Evolutionary conservation across 2,329 filamentous ascomycete species (phyloP), one percentile per base, ranked within the genome.

Genomic region (Monilinia aucupariae): DNA sequence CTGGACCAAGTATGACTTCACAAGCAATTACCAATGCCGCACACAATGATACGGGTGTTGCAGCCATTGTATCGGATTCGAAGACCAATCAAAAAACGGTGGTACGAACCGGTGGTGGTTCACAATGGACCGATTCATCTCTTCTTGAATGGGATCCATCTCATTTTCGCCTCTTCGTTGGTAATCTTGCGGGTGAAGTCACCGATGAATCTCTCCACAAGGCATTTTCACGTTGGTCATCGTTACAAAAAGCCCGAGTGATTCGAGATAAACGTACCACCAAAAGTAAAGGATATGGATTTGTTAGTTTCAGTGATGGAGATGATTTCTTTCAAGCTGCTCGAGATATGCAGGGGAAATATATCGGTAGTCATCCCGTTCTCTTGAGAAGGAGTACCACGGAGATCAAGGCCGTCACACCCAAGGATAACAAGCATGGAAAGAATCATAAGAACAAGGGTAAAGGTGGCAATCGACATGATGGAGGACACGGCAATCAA

Each of bases 261-360:
- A 87, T 97, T 65, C 87, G 94, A 59, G 94, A 99, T 78, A 97
- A 97, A 80, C 87, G 92, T 64, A 96, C 93, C 0, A 94, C 90
- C 62, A 99, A 99, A 78, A 96, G 90, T 72, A 96, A 94, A 75
- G 94, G 93, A 0, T 99, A 91, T 74, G 94, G 94, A 3, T 99
- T 99, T 73, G 92, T 99, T 62, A 94, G 91, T 76, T 97, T 99
- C 78, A 89, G 87, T 71, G 90, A 97, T 73, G 90, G 92, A 37
- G 94, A 99, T 75, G 92, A 97, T 73, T 97, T 96, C 75, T 97
- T 99, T 80, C 86, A 91, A 71, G 93, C 94, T 1, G 93, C 92
- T 71, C 92, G 94, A 78, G 93, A 97, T 78, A 97, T 97, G 94
- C 90, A 97, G 72, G 92, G 92, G 70, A 97, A 99, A 78, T 99